Evolutionary conservation across 768 basidiomycete species (phyloP).

Genomic region (Phaffia tasmanica): DNA sequence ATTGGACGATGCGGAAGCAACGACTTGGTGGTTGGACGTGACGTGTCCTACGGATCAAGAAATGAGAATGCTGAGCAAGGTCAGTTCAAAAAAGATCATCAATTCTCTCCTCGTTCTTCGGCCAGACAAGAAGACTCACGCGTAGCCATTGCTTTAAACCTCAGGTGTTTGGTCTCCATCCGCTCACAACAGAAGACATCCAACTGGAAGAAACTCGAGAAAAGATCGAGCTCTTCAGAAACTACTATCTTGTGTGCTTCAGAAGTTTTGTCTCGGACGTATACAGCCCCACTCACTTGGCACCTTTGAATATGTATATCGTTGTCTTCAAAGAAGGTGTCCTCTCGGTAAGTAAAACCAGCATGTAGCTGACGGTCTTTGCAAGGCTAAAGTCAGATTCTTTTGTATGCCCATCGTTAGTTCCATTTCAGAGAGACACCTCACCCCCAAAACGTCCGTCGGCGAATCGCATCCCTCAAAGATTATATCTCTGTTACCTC

Average conservation of each 20-base stretch:
- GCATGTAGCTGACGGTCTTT: not conserved
- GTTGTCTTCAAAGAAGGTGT: constrained; percentile 97
- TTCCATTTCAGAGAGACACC: constrained; percentile 97
- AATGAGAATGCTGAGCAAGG: constrained; percentile 94
- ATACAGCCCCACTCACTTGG: constrained; percentile 91
- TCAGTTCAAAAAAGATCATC: constrained; percentile 33
- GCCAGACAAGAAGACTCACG: too few species aligned
- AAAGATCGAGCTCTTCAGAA: constrained; percentile 97
- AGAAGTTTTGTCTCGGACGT: constrained; percentile 97
- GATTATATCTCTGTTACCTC: constrained; percentile 98
- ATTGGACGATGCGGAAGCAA: constrained; percentile 48
- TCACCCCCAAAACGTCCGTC: constrained; percentile 92
- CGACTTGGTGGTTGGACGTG: constrained; percentile 96
- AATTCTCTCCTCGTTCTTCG: not conserved
- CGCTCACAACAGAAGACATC: constrained; percentile 97
- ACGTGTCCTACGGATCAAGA: constrained; percentile 91
- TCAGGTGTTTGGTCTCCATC: constrained; percentile 92
- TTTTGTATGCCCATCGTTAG: constrained; percentile 39
- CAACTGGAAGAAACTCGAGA: constrained; percentile 99
- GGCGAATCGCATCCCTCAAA: constrained; percentile 96
- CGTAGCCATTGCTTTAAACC: too few species aligned
- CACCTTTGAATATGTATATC: constrained; percentile 99
- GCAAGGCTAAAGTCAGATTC: too few species aligned
- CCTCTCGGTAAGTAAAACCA: constrained; percentile 56
- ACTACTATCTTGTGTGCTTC: constrained; percentile 98